These are phyloP conservation scores for Exutisphaerella laricina DNA, from an alignment of 2,329 filamentous ascomycete genomes.

Conservation along the genomic window DNA sequence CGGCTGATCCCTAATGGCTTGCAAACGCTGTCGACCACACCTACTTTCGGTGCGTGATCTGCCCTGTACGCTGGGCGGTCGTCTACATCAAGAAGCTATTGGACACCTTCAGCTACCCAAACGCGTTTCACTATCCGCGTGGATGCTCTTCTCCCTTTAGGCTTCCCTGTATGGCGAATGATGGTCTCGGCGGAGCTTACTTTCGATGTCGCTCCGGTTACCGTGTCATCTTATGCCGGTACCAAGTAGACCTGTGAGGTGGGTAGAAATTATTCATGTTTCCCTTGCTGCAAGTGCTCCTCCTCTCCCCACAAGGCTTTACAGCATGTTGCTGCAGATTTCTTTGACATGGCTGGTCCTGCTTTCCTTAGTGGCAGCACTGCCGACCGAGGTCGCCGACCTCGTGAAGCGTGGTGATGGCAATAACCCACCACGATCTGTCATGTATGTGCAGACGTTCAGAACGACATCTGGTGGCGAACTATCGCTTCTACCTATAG, in stretches of 20 bases:
- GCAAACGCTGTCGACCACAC: not conserved
- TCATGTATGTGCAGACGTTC: constrained; percentile 29
- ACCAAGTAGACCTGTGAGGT: no score
- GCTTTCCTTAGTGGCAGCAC: constrained; percentile 11
- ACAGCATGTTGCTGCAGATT: not conserved
- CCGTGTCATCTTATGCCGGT: no score
- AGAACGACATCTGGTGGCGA: constrained; percentile 20
- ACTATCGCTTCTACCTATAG: constrained; percentile 25
- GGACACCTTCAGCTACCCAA: no score
- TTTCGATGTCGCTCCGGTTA: no score
- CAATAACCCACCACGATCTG: constrained; percentile 16
- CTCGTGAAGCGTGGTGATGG: constrained; percentile 14
- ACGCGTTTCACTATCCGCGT: no score
- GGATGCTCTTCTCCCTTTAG: no score
- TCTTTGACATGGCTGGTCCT: constrained; percentile 12
- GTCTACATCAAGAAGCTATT: no score
- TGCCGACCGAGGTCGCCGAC: constrained; percentile 4
- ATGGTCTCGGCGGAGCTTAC: no score
- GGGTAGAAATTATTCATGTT: no score
- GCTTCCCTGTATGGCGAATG: no score
- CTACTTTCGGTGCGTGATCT: not conserved
- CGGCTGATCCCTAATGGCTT: not conserved
- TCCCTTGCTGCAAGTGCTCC: constrained; percentile 1
- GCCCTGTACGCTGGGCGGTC: no score
- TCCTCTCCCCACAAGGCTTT: no score